phyloP scores from a whole-genome alignment of 139 green algal species.

The Trebouxia sp. region DNA sequence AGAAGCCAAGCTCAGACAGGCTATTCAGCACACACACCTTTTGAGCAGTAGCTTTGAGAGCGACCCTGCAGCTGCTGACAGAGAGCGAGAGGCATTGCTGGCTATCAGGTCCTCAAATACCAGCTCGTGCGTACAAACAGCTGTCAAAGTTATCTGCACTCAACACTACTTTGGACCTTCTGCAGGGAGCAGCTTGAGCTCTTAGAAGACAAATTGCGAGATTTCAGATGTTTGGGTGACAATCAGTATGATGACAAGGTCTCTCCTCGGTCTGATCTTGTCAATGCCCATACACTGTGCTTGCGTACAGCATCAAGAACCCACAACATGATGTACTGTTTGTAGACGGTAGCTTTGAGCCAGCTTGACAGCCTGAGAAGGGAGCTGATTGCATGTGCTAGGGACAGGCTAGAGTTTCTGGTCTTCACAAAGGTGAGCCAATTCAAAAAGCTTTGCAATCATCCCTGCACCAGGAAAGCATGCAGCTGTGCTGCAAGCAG shows the following conservation, averaged over 20 bases:
- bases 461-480: too few species aligned
- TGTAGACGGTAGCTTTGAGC: conserved; percentile 51
- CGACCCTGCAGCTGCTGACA: conserved; percentile 45
- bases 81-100: conserved; percentile 50
- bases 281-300: not conserved
- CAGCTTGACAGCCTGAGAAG: conserved; percentile 56
- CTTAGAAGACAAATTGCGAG: conserved; percentile 62
- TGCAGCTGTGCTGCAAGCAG: not conserved
- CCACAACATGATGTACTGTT: not conserved
- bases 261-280: not conserved
- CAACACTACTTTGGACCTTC: too few species aligned
- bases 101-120: conserved; percentile 52
- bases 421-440: conserved; percentile 48
- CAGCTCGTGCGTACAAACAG: too few species aligned
- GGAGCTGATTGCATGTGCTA: conserved; percentile 48
- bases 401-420: conserved; percentile 19
- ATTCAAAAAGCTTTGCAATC: not conserved
- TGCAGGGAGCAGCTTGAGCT: conserved; percentile 62
- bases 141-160: too few species aligned
- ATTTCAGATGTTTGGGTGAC: conserved; percentile 41
- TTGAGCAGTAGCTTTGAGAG: conserved; percentile 55
- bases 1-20: conserved; percentile 52
- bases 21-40: conserved; percentile 57
- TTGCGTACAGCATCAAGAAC: not conserved
- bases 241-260: conserved; percentile 50